Conservation (phyloP, 1,139 yeast species). For the Geotrichum candidum region DNA sequence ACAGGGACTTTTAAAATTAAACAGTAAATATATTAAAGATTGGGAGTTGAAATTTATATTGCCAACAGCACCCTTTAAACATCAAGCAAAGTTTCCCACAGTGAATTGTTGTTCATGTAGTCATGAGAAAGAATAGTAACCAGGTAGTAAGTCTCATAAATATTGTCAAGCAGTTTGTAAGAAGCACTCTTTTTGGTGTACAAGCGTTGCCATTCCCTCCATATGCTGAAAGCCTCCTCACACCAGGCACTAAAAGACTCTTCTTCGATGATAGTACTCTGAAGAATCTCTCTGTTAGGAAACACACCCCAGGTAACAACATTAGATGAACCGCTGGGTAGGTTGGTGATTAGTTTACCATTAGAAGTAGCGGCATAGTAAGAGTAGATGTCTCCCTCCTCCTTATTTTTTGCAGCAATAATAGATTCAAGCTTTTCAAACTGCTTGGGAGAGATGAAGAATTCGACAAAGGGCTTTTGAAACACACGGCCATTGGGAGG, state of each 20-base stretch:
- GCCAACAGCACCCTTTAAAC: background rate
- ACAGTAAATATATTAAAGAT: no score
- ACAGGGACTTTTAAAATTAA: no score
- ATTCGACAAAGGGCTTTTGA: constrained; percentile 91
- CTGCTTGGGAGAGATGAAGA: constrained; percentile 62
- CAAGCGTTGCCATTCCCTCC: constrained; percentile 88
- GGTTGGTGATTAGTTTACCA: constrained; percentile 56
- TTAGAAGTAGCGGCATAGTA: constrained; percentile 64
- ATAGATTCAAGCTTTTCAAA: constrained; percentile 52
- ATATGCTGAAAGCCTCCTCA: constrained; percentile 85
- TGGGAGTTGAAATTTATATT: no score
- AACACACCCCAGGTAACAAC: constrained; percentile 98
- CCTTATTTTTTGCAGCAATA: constrained; percentile 44
- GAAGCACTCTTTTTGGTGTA: constrained; percentile 55
- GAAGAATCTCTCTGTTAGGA: constrained; percentile 78
- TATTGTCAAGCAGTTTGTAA: constrained; percentile 57
- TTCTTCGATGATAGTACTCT: constrained; percentile 80
- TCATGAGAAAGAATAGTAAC: constrained; percentile 86
- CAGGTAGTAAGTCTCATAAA: constrained; percentile 60
- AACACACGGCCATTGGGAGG: constrained; percentile 84
- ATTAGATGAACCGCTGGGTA: constrained; percentile 47
- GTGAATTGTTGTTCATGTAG: constrained; percentile 62
- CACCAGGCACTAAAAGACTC: constrained; percentile 90
- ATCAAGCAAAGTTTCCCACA: constrained; percentile 58
- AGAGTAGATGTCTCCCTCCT: constrained; percentile 40